phyloP scores from a whole-genome alignment of 2,329 filamentous ascomycete species.

The Stachybotrys chartarum region DNA sequence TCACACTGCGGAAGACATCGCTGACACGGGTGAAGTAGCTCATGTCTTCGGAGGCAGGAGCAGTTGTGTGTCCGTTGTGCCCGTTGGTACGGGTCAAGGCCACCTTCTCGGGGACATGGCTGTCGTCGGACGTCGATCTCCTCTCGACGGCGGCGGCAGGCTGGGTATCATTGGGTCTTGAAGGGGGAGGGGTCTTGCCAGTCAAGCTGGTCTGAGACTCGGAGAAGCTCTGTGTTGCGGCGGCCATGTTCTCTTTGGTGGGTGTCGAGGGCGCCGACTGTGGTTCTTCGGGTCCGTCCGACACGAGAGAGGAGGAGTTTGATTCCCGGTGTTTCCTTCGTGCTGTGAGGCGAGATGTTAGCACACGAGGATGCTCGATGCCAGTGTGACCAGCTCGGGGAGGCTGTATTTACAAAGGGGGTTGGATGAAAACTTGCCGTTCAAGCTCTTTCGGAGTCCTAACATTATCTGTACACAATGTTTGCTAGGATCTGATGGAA shows the following conservation, averaged over 20 bases:
- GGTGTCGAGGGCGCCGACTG: slow-evolving; percentile 3
- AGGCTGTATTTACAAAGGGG: background rate
- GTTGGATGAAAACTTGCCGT: slow-evolving; percentile 4
- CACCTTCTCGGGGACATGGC: background rate
- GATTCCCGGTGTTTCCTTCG: slow-evolving; percentile 12
- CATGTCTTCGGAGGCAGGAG: slow-evolving; percentile 1
- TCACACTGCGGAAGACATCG: slow-evolving; percentile 9
- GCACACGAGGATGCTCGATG: background rate
- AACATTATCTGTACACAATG: slow-evolving; percentile 6
- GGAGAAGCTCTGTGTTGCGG: slow-evolving; percentile 7
- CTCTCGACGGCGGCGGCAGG: slow-evolving; percentile 3
- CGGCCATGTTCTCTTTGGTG: slow-evolving; percentile 6
- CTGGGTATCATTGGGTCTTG: background rate
- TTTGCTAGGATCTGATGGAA: too few relatives aligned
- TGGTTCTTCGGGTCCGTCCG: slow-evolving; percentile 5
- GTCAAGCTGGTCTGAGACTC: slow-evolving; percentile 3
- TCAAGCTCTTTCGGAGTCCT: slow-evolving; percentile 11
- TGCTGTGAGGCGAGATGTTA: slow-evolving; percentile 2
- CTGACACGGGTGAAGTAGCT: slow-evolving; percentile 8
- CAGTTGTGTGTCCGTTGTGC: slow-evolving; percentile 6
- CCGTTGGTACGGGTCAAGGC: too few relatives aligned
- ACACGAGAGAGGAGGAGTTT: slow-evolving; percentile 8
- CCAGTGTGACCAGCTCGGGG: background rate
- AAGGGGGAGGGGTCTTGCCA: slow-evolving; percentile 5
- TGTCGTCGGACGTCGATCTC: slow-evolving; percentile 5